Evolutionary conservation across 2,329 filamentous ascomycete species (phyloP), one percentile per base, ranked within the genome.

Genomic region (Colletotrichum orbiculare): DNA sequence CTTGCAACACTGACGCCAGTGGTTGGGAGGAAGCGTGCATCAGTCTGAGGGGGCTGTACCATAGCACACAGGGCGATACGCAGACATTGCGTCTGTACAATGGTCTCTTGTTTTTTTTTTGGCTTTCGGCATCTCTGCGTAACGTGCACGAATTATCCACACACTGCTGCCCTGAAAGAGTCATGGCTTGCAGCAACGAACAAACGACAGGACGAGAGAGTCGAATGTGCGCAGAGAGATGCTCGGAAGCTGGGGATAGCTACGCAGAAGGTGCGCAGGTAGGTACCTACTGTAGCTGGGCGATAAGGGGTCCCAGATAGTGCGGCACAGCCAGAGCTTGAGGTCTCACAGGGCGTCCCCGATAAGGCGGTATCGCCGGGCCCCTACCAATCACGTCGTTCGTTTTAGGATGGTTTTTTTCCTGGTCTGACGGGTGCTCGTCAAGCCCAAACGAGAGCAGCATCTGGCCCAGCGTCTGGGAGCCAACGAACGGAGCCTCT

Each of bases 381-480:
- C 15, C 35, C n/a, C 39, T 47, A 46, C 60, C 64, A 66, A 66
- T 66, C 60, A 64, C 43, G 15, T 46, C 15, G 12, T 43, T 25
- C 25, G 25, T 25, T 25, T 25, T 25, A 25, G 42, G 42, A 15
- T 43, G 42, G 15, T 17, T 17, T n/a, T 47, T 13, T 33, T 38
- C 54, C 12, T 48, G 59, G 49, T 57, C 57, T 52, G 53, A 17
- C 58, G 59, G 37, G 52, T 45, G 64, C 60, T 60, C 60, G 64
- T 64, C 64, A 64, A 55, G 54, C 48, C 60, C 52, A 62, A 65
- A 65, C 62, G 53, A 62, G 58, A 54, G 58, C 38, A 37, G 58
- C 52, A 41, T 61, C 53, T 63, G 58, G 25, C 25, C 52, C 52
- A 49, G 60, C 50, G 60, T 60, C 60, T 47, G 54, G 60, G 60